Evolutionary conservation across 1,284 basidiomycete species (phyloP), one percentile per base, ranked within the genome.

Genomic region (Ganoderma lingzhi): DNA sequence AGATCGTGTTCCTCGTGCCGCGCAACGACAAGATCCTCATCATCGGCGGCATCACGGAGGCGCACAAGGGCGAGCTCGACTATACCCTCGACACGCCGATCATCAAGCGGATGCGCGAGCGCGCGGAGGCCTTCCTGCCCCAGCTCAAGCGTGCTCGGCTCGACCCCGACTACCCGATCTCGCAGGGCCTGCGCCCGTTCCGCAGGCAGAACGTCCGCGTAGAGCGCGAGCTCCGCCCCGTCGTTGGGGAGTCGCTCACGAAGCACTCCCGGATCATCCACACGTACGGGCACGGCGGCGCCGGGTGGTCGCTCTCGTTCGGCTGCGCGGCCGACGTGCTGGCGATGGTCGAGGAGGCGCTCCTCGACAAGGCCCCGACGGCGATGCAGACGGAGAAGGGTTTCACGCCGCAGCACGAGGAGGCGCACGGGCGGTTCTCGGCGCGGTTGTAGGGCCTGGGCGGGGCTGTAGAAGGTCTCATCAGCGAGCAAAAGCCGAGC

Each of bases 101-200:
- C 63, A 79, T 82, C 67, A 66, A 75, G 42, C 77, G 79, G 30
- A 82, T 82, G 79, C 77, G 78, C 37, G 74, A 76, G 23, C 76
- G 80, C 45, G 79, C 78, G 74, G 78, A 81, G 68, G 62, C 64
- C 44, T 65, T 82, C 72, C 73, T 81, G 19, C 79, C 80, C 23
- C 77, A 76, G 15, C 73, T 81, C 3, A 76, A 78, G 63, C 75
- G 76, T 32, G 81, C 79, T 5, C 76, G 78, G 30, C 73, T 77
- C 45, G 81, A 82, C 71, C 73, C 76, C 3, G 67, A 64, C 30
- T 77, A 76, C 37, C 76, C 78, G 6, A 64, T 81, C 19, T 79
- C 78, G 30, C 80, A 82, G 70, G 81, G 81, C 17, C 75, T 81
- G 3, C 78, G 80, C 2, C 81, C 81, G 4, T 77, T 78, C 70